Base-by-base conservation (phyloP, 2,329 filamentous ascomycete species). In the Colletotrichum sp. region DNA sequence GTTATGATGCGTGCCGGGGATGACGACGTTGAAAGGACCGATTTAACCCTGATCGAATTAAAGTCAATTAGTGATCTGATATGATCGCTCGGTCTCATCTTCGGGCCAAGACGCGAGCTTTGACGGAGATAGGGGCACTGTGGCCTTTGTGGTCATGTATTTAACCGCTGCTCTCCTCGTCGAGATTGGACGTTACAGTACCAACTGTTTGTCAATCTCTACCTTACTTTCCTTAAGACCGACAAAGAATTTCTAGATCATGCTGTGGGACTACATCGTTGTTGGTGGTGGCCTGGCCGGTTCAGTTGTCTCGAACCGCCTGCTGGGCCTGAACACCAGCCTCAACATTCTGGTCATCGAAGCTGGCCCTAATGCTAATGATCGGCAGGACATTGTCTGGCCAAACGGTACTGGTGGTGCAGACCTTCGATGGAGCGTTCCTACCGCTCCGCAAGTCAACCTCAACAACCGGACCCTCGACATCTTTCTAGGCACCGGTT, bases 181-280 rank as follows among this genome's bases (percentile, higher is more conserved):
- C 0, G 4, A 21, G 9, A 49, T 49, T 49, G n/a, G 16, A 13
- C 0, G 2, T 49, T 0, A 13, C 6, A 7, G 3, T 0, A 49
- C n/a, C 10, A 3, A 49, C 1, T 1, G 6, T 21, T 49, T 21
- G n/a, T 13, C 6, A 12, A 49, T 13, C n/a, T 8, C 0, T 49
- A 8, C n/a, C 10, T 2, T 49, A 3, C n/a, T 49, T 49, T 7
- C 4, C 0, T 7, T 21, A 21, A n/a, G 9, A 49, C 18, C 10
- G 9, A 5, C 18, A n/a, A 49, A 26, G 24, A 1, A 49, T 0
- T 12, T 21, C 15, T 21, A 12, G n/a, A 21, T 21, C 10, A 49
- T 21, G n/a, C 44, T 49, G 0, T 49, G 44, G n/a, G 44, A 49
- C 44, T 49, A 49, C 44, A 6, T 49, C 10, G 44, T 49, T 49